These are phyloP conservation scores for Canavalia gladiata DNA, from an alignment of 306 rosid genomes.

Conservation along the genomic window DNA sequence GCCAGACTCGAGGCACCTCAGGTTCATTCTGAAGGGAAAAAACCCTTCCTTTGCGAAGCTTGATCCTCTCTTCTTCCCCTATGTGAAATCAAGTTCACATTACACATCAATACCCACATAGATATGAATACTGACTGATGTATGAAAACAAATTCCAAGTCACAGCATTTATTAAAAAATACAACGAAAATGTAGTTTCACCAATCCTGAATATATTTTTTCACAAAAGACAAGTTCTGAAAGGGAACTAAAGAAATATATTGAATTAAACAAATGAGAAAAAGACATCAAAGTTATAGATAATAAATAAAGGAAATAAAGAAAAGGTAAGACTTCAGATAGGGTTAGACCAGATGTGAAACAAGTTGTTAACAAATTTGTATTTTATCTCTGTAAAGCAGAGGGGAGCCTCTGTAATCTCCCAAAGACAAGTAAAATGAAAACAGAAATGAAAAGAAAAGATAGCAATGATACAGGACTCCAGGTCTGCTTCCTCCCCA, in stretches of 20 bases:
- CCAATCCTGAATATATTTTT: background rate
- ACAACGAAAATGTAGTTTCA: background rate
- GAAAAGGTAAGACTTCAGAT: background rate
- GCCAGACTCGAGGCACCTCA: constrained; percentile 85
- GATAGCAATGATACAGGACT: background rate
- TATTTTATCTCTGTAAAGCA: background rate
- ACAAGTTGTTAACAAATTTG: background rate
- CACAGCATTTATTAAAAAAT: background rate
- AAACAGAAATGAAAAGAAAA: background rate
- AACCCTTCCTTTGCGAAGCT: constrained; percentile 77
- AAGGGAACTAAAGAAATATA: background rate
- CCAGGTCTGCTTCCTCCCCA: background rate
- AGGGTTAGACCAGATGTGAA: background rate
- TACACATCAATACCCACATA: constrained; percentile 31
- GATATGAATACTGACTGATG: constrained; percentile 1
- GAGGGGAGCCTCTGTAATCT: background rate
- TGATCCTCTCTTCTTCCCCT: constrained; percentile 93
- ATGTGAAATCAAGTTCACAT: constrained; percentile 27
- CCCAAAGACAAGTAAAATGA: background rate
- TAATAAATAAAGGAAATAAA: constrained; percentile 6
- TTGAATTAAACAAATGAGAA: constrained; percentile 3
- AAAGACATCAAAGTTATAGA: background rate
- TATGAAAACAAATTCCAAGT: constrained; percentile 15
- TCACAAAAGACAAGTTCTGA: constrained; percentile 12
- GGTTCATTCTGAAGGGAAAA: constrained; percentile 86